Conservation (phyloP, 1,284 basidiomycete genomes). For the Pyrrhoderma lamaoense region DNA sequence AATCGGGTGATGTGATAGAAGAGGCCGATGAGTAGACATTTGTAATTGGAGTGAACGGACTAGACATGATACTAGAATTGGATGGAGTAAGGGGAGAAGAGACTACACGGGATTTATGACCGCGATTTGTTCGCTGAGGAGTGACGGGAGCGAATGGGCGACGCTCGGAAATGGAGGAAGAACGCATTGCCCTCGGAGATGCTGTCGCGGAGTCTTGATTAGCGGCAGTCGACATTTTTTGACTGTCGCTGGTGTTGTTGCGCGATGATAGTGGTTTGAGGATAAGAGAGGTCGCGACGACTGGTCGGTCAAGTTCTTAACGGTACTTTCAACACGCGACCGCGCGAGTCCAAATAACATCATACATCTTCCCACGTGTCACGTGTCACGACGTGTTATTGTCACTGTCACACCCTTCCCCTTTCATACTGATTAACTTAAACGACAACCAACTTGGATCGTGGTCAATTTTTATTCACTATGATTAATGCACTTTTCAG, state of each 20-base stretch:
- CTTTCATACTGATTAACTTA: too few species aligned
- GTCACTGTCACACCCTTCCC: too few species aligned
- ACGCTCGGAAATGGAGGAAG: conserved; percentile 13
- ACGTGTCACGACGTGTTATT: too few species aligned
- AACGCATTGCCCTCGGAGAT: conserved; percentile 13
- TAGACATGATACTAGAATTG: conserved; percentile 15
- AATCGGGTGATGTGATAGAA: conserved; percentile 13
- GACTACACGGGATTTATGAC: conserved; percentile 12
- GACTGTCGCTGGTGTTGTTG: not conserved
- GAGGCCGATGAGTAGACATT: conserved; percentile 18
- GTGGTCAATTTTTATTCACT: too few species aligned
- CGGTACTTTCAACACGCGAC: too few species aligned
- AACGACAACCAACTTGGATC: too few species aligned
- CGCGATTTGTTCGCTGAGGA: conserved; percentile 15
- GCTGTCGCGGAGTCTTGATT: conserved; percentile 8
- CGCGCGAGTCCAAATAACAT: too few species aligned
- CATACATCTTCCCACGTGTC: too few species aligned
- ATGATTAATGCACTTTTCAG: too few species aligned
- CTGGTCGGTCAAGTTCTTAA: too few species aligned
- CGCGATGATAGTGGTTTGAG: not conserved
- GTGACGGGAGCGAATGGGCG: conserved; percentile 18
- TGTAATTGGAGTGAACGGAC: conserved; percentile 18
- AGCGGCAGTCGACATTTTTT: conserved; percentile 4
- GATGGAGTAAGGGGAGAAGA: conserved; percentile 17
- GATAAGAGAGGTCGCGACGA: not conserved